Evolutionary conservation across 768 basidiomycete genomes (phyloP), one percentile per base, ranked within the genome.

Genomic region (Suillus tomentosus): DNA sequence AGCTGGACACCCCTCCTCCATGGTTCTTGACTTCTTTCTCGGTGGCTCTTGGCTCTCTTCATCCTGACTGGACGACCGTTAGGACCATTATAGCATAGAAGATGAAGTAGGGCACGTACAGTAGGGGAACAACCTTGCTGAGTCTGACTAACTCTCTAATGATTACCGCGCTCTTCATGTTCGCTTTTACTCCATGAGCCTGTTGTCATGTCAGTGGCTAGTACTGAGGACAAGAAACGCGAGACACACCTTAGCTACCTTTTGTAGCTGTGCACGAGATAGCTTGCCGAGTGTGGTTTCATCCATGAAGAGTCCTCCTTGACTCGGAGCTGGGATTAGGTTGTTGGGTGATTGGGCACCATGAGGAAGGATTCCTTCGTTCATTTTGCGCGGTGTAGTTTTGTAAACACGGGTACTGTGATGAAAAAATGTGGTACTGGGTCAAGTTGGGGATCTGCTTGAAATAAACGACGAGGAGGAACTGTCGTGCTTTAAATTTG

Each of bases 111-210:
- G 27, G 36, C 19, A 24, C 55, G 14, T 15, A 57, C 55, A 15
- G 22, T 15, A 8, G 5, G 36, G 37, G 22, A 24, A 24, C 14
- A 10, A 17, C 37, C 15, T 57, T 10, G 37, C 37, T 6, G 24
- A 67, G 43, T 51, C 57, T 67, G 27, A 62, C 42, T 39, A 76
- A 19, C 19, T 61, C 65, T 61, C 42, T 68, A 9, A 76, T 69
- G 31, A 76, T 74, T 11, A 55, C 14, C 22, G 69, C 67, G 39
- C 67, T 76, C 64, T 73, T 74, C 43, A 62, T 51, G 40, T 76
- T 75, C 4, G 69, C 70, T 39, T 65, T 72, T 13, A 73, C 65
- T 42, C 62, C 64, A 54, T 71, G 58, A 24, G 55, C 65, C 74
- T 74, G 59, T 24, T 14, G 17, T 14, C 15, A 15, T 8, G 27